Evolutionary conservation across 2,329 filamentous ascomycete genomes (phyloP), one percentile per base, ranked within the genome.

Genomic region (Lachnellula hyalina): DNA sequence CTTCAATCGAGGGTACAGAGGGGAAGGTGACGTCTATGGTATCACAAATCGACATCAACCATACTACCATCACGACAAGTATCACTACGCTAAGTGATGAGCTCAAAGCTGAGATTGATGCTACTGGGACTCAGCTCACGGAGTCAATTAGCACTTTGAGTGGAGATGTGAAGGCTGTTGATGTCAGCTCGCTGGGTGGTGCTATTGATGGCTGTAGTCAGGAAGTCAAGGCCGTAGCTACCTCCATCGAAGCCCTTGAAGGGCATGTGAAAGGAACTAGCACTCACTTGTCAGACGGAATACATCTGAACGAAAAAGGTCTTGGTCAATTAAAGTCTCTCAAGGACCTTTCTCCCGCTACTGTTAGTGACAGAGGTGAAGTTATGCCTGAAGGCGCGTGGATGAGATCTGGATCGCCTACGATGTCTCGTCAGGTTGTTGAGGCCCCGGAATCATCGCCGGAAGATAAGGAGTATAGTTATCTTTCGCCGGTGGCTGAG

Each of bases 31-130:
- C 47, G 2, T 55, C 53, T 5, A 56, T 64, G 9, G 47, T 42
- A 15, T 49, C 54, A 12, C 63, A 66, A 47, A 55, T 66, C 5
- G 64, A 64, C 7, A 62, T 63, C 35, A 64, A 64, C 38, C 59
- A 64, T 28, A 64, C 60, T 2, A 64, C 63, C 1, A 49, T 61
- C n/a, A 66, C 58, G 5, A 63, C 61, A 3, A 61, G 53, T 23
- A 56, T 66, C n/a, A 56, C 52, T 3, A 59, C 61, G n/a, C 45
- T 66, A 4, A 58, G 54, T 21, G 63, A 63, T 38, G 61, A 63
- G 32, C 32, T 66, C 9, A 66, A 63, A 35, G 52, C 63, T 3
- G 63, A 66, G 42, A 63, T 66, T 12, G 63, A 63, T 53, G 59
- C 63, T 21, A 61, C 53, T 5, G 62, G 62, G 4, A 65, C 62